phyloP scores from a whole-genome alignment of 768 basidiomycete genomes.

The Lactifluus pinguis region DNA sequence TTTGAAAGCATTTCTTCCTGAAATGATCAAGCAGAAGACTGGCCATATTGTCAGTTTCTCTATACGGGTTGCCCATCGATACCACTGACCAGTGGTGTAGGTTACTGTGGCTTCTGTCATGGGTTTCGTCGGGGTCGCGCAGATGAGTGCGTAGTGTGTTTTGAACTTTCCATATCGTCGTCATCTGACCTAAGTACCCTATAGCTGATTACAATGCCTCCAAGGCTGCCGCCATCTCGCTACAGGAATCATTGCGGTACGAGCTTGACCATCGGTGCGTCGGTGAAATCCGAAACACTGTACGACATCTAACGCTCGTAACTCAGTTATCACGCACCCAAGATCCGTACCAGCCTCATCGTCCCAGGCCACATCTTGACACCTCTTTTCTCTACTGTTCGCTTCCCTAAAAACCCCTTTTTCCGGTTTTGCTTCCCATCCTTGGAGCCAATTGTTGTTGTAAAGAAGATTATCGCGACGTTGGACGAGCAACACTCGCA shows the following conservation, averaged over 20 bases:
- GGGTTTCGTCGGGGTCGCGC: slow-evolving; percentile 61
- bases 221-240: slow-evolving; percentile 76
- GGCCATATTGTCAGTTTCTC: slow-evolving; percentile 74
- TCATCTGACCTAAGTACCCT: neutral
- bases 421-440: slow-evolving; percentile 73
- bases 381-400: slow-evolving; percentile 58
- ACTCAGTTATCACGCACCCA: slow-evolving; percentile 52
- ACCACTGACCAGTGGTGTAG: slow-evolving; percentile 29
- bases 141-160: slow-evolving; percentile 50
- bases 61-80: neutral
- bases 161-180: neutral
- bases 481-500: slow-evolving; percentile 74
- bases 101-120: slow-evolving; percentile 71
- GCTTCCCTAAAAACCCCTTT: slow-evolving; percentile 39
- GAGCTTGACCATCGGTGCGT: slow-evolving; percentile 73
- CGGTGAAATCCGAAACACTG: neutral
- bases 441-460: slow-evolving; percentile 61
- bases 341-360: slow-evolving; percentile 82
- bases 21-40: slow-evolving; percentile 62
- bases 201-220: slow-evolving; percentile 86
- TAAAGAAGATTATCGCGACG: slow-evolving; percentile 73
- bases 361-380: slow-evolving; percentile 76
- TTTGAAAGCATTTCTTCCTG: slow-evolving; percentile 86
- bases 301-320: slow-evolving; percentile 22
- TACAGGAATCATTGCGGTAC: slow-evolving; percentile 79